phyloP scores from a whole-genome alignment of 2,329 filamentous ascomycete species.

The Stromatinia cepivora region DNA sequence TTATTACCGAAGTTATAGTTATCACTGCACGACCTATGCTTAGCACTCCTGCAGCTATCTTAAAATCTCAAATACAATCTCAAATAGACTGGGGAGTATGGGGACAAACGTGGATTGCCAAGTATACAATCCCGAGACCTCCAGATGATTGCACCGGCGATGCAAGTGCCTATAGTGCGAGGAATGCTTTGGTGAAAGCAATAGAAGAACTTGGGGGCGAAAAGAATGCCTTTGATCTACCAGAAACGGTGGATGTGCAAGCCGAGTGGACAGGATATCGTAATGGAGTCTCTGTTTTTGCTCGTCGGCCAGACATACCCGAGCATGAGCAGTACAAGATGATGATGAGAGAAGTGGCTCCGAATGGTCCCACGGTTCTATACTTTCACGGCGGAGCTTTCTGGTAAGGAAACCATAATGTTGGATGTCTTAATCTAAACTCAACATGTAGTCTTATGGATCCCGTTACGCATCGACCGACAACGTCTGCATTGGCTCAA shows the following conservation, averaged over 20 bases:
- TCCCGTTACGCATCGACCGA: conserved; percentile 63
- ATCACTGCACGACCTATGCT: conserved; percentile 69
- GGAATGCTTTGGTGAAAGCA: conserved; percentile 57
- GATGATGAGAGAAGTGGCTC: conserved; percentile 67
- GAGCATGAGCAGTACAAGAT: conserved; percentile 65
- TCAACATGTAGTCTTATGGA: conserved; percentile 63
- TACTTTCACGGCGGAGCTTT: conserved; percentile 77
- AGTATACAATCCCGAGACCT: conserved; percentile 62
- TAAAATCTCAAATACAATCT: conserved; percentile 62
- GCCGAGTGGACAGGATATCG: conserved; percentile 78
- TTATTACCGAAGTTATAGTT: conserved; percentile 72
- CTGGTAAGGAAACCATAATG: conserved; percentile 6
- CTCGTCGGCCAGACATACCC: conserved; percentile 54
- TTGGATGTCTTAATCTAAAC: not conserved
- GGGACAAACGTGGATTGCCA: conserved; percentile 79
- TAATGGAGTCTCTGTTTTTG: conserved; percentile 50
- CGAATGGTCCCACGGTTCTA: conserved; percentile 59
- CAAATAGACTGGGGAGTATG: conserved; percentile 67
- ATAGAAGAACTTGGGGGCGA: conserved; percentile 54
- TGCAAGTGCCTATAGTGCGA: conserved; percentile 44
- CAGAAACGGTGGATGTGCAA: conserved; percentile 58
- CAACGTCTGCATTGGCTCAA: conserved; percentile 62
- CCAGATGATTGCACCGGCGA: conserved; percentile 44
- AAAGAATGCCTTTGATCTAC: conserved; percentile 45
- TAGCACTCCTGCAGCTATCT: conserved; percentile 47